A percentile compares a stretch with the other conserved stretches of the same genome.
phyloP scores from a whole-genome alignment of 2,329 filamentous ascomycete genomes.

The Alternaria tenuissima region DNA sequence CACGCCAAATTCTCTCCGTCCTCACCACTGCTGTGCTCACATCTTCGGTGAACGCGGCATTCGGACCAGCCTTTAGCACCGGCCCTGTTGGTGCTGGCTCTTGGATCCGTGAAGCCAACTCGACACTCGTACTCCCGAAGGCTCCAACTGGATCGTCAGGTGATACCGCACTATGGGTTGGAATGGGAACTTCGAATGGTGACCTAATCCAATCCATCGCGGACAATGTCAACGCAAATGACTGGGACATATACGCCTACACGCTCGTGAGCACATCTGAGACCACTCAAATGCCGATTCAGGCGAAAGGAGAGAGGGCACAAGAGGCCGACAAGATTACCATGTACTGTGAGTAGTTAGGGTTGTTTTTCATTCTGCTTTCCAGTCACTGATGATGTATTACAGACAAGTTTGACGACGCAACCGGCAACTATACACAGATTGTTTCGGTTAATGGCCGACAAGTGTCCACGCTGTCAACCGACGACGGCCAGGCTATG shows the following conservation, averaged over 20 bases:
- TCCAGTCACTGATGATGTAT: neutral
- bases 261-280: conserved; percentile 49
- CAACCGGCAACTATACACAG: conserved; percentile 54
- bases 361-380: neutral
- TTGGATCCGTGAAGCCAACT: conserved; percentile 57
- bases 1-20: conserved; percentile 16
- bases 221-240: conserved; percentile 27
- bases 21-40: conserved; percentile 19
- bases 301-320: conserved; percentile 40
- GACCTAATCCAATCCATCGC: conserved; percentile 60
- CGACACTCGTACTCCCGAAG: conserved; percentile 56
- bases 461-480: conserved; percentile 56
- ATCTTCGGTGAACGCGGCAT: conserved; percentile 26
- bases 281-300: conserved; percentile 45
- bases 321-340: conserved; percentile 47
- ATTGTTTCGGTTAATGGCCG: conserved; percentile 50
- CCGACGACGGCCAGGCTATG: conserved; percentile 53
- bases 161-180: conserved; percentile 57
- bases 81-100: conserved; percentile 53
- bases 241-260: conserved; percentile 54
- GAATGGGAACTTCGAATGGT: conserved; percentile 60
- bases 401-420: conserved; percentile 52
- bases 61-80: conserved; percentile 45
- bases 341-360: conserved; percentile 48
- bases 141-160: conserved; percentile 37